Evolutionary conservation across 306 rosid species (phyloP).

Genomic region (Cucurbita moschata): DNA sequence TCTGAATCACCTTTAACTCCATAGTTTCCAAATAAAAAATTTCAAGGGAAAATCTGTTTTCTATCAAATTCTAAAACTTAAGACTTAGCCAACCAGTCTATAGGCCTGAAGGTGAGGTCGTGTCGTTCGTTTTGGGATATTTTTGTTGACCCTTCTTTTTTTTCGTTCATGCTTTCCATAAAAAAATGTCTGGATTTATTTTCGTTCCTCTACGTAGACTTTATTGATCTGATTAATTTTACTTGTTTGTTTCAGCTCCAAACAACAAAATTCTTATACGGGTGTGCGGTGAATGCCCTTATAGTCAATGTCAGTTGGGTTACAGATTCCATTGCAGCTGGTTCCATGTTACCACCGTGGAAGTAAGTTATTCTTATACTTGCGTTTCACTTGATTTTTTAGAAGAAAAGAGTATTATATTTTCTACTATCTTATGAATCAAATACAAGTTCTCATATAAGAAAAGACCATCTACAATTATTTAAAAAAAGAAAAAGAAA

Average conservation of each 20-base stretch:
- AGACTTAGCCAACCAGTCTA: not conserved
- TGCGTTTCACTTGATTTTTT: too few species aligned
- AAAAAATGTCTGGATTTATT: not conserved
- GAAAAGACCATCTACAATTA: not conserved
- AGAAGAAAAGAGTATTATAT: too few species aligned
- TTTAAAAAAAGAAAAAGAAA: not conserved
- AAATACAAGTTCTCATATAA: not conserved
- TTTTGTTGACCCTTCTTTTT: not conserved
- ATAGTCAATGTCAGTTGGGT: slow-evolving; percentile 70
- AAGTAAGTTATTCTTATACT: slow-evolving; percentile 37
- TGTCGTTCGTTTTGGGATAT: not conserved
- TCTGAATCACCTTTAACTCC: not conserved
- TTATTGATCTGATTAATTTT: slow-evolving; percentile 1
- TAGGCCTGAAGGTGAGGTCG: not conserved
- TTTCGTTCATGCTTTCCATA: not conserved
- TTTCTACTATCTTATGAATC: not conserved
- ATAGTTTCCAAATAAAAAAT: not conserved
- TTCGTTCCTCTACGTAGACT: too few species aligned
- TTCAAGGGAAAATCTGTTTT: not conserved
- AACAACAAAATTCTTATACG: slow-evolving; percentile 69
- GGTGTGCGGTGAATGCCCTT: slow-evolving; percentile 68
- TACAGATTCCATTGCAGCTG: slow-evolving; percentile 47
- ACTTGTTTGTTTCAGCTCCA: slow-evolving; percentile 48
- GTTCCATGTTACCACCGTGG: slow-evolving; percentile 45
- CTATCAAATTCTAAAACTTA: not conserved